Conservation (phyloP, 257 asterid genomes). For the Thymus quinquecostatus region DNA sequence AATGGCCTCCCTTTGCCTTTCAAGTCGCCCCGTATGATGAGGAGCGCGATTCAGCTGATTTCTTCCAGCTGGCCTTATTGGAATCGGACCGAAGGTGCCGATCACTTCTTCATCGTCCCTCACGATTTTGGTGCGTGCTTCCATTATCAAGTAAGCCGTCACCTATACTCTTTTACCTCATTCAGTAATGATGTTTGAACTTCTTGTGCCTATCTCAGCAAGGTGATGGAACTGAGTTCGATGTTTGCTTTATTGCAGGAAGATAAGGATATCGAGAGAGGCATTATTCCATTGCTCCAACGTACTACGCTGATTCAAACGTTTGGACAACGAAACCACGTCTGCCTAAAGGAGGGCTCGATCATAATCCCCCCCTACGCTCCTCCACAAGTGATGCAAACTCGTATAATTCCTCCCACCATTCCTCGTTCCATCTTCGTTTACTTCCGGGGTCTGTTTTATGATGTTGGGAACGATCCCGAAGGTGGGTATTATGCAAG, state of each 20-base stretch:
- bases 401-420: constrained; percentile 79
- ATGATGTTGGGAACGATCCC: constrained; percentile 75
- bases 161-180: background rate
- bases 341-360: constrained; percentile 74
- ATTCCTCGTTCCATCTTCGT: constrained; percentile 87
- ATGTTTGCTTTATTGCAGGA: constrained; percentile 54
- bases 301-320: constrained; percentile 90
- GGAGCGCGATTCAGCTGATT: constrained; percentile 83
- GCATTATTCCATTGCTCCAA: constrained; percentile 68
- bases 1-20: constrained; percentile 85
- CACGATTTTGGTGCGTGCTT: constrained; percentile 92
- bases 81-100: constrained; percentile 92
- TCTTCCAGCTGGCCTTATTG: constrained; percentile 89
- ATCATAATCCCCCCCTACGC: constrained; percentile 87
- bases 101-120: constrained; percentile 82
- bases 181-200: background rate
- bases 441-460: constrained; percentile 85
- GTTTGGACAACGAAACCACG: constrained; percentile 84
- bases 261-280: constrained; percentile 83
- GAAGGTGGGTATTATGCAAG: constrained; percentile 89
- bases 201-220: background rate
- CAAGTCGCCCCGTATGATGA: constrained; percentile 87
- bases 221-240: background rate
- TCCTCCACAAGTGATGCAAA: constrained; percentile 86
- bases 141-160: constrained; percentile 68